phyloP scores from a whole-genome alignment of 148 eudicot species.

The Rhododendron henanense region DNA sequence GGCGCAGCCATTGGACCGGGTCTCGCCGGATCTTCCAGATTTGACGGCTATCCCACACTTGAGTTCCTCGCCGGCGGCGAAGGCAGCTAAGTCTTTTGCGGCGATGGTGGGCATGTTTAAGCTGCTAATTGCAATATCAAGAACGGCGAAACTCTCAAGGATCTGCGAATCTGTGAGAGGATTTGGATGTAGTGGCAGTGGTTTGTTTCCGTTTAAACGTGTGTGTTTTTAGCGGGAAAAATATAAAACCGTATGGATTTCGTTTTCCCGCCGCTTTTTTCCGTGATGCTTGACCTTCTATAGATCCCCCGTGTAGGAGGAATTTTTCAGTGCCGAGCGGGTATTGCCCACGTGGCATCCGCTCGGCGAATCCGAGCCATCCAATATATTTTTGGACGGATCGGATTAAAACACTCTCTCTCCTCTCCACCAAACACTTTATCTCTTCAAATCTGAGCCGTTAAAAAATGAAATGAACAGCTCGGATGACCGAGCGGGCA shows the following conservation, averaged over 20 bases:
- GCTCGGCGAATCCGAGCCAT: no score
- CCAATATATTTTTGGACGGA: no score
- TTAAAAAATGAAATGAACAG: no score
- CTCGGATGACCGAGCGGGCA: no score
- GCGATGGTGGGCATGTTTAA: constrained; percentile 1
- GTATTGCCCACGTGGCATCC: no score
- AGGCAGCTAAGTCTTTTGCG: neutral
- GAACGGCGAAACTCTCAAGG: neutral
- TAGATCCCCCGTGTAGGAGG: no score
- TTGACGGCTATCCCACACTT: neutral
- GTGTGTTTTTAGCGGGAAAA: neutral
- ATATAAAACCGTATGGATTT: neutral
- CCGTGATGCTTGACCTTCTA: neutral
- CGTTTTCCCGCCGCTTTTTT: neutral
- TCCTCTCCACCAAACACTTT: no score
- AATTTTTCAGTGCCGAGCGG: no score
- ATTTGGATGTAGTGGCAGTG: neutral
- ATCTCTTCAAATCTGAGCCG: no score
- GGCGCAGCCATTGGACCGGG: neutral
- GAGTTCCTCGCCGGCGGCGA: neutral
- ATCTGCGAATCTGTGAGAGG: neutral
- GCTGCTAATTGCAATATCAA: neutral
- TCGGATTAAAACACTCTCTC: no score
- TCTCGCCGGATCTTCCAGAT: constrained; percentile 16
- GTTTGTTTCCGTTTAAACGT: neutral